These are phyloP conservation scores for Aspergillus versicolor DNA, from an alignment of 2,329 filamentous ascomycete genomes.

Conservation along the genomic window DNA sequence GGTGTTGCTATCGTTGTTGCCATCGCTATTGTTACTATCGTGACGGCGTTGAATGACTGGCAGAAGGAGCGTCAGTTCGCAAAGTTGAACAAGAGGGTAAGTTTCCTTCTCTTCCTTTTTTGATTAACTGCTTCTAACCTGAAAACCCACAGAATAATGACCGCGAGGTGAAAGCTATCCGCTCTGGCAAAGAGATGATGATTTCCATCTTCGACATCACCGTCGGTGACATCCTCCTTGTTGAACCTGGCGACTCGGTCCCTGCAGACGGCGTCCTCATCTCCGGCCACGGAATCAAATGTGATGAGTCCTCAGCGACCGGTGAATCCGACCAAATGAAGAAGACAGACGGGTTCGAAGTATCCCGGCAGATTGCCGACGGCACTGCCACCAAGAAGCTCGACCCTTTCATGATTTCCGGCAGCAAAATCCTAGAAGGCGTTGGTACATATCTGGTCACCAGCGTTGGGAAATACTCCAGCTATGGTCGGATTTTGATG, in stretches of 20 bases:
- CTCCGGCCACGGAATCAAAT: slow-evolving; percentile 64
- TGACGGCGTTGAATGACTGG: slow-evolving; percentile 66
- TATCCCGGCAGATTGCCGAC: slow-evolving; percentile 56
- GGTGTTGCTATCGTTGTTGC: slow-evolving; percentile 66
- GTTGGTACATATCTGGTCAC: slow-evolving; percentile 74
- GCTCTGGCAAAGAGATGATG: slow-evolving; percentile 64
- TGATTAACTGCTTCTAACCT: slow-evolving; percentile 10
- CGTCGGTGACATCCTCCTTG: slow-evolving; percentile 68
- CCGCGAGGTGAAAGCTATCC: slow-evolving; percentile 64
- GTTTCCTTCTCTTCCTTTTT: slow-evolving; percentile 7
- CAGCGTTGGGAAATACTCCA: slow-evolving; percentile 70
- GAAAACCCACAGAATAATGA: slow-evolving; percentile 57
- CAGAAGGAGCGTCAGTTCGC: slow-evolving; percentile 67
- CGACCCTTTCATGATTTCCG: slow-evolving; percentile 78
- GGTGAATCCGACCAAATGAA: slow-evolving; percentile 72
- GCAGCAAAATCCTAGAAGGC: slow-evolving; percentile 73
- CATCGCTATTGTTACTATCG: slow-evolving; percentile 63
- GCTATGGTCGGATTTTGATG: slow-evolving; percentile 74
- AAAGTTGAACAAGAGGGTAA: slow-evolving; percentile 55
- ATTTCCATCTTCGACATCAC: slow-evolving; percentile 66
- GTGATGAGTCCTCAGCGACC: slow-evolving; percentile 71
- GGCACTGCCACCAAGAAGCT: slow-evolving; percentile 55
- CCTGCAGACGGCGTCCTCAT: slow-evolving; percentile 71
- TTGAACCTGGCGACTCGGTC: slow-evolving; percentile 68
- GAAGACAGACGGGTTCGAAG: slow-evolving; percentile 62